Percentiles rank a stretch among this genome's conserved stretches.
Evolutionary conservation across 768 basidiomycete genomes (phyloP).

Genomic region (Suillus cothurnatus): DNA sequence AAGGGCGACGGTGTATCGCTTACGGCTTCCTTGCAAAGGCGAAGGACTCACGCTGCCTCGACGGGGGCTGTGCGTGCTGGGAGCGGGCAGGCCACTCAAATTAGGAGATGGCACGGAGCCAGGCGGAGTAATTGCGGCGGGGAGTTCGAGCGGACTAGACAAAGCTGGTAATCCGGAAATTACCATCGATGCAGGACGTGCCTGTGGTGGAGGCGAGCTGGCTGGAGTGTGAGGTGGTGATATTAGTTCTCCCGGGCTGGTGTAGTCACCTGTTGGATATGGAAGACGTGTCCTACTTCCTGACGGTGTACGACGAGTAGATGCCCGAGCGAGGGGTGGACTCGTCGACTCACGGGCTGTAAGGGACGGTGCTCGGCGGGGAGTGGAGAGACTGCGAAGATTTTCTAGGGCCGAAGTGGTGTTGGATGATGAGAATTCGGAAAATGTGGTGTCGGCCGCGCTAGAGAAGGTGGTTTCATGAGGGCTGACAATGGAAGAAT

Average conservation of each 20-base stretch:
- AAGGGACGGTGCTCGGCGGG: slow-evolving; percentile 33
- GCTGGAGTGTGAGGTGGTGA: slow-evolving; percentile 39
- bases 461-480: slow-evolving; percentile 26
- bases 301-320: slow-evolving; percentile 33
- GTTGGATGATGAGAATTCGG: slow-evolving; percentile 10
- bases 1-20: slow-evolving; percentile 85
- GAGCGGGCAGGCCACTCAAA: slow-evolving; percentile 43
- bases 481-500: slow-evolving; percentile 44
- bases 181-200: slow-evolving; percentile 44
- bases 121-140: slow-evolving; percentile 26
- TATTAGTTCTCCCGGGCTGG: slow-evolving; percentile 57
- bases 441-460: slow-evolving; percentile 8
- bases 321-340: slow-evolving; percentile 56
- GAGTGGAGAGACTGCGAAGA: slow-evolving; percentile 26
- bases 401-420: slow-evolving; percentile 18
- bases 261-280: slow-evolving; percentile 84
- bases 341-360: slow-evolving; percentile 67
- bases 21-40: slow-evolving; percentile 55
- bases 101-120: slow-evolving; percentile 24
- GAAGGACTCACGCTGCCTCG: slow-evolving; percentile 67
- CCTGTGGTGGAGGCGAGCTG: slow-evolving; percentile 45
- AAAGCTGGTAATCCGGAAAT: slow-evolving; percentile 48
- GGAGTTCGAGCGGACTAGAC: slow-evolving; percentile 26
- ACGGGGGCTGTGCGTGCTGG: slow-evolving; percentile 40
- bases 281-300: slow-evolving; percentile 56